Evolutionary conservation across 306 rosid genomes (phyloP).

Genomic region (Clitoria ternatea): DNA sequence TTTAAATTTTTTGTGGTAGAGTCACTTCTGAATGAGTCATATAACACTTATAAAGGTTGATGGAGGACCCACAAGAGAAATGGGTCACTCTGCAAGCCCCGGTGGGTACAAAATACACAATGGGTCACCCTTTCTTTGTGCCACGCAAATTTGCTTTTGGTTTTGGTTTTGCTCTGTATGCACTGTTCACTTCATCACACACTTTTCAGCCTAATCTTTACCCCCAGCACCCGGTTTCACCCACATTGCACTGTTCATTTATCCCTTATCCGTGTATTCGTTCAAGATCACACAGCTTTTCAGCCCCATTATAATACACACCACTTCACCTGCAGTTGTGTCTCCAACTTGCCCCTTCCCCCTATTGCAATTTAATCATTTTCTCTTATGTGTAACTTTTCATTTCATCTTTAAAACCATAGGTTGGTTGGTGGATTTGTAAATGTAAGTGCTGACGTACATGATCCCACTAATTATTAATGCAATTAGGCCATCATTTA

Average conservation of each 20-base stretch:
- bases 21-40: constrained; percentile 40
- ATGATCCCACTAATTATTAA: not conserved
- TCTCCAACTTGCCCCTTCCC: constrained; percentile 20
- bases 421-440: constrained; percentile 29
- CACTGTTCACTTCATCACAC: constrained; percentile 1
- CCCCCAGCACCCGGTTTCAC: constrained; percentile 22
- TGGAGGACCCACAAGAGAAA: constrained; percentile 35
- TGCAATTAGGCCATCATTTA: constrained; percentile 10
- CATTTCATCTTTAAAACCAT: constrained; percentile 10
- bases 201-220: not conserved
- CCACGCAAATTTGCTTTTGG: constrained; percentile 41
- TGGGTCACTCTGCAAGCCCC: constrained; percentile 36
- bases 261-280: constrained; percentile 27
- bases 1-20: constrained; percentile 5
- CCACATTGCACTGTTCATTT: constrained; percentile 45
- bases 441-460: constrained; percentile 23
- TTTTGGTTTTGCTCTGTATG: not conserved
- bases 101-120: constrained; percentile 7
- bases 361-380: not conserved
- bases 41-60: constrained; percentile 40
- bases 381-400: not conserved
- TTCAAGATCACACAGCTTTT: constrained; percentile 22
- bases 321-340: not conserved
- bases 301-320: constrained; percentile 13
- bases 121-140: constrained; percentile 30